Evolutionary conservation across 2,329 filamentous ascomycete genomes (phyloP).

Genomic region (Diaporthe sp.): DNA sequence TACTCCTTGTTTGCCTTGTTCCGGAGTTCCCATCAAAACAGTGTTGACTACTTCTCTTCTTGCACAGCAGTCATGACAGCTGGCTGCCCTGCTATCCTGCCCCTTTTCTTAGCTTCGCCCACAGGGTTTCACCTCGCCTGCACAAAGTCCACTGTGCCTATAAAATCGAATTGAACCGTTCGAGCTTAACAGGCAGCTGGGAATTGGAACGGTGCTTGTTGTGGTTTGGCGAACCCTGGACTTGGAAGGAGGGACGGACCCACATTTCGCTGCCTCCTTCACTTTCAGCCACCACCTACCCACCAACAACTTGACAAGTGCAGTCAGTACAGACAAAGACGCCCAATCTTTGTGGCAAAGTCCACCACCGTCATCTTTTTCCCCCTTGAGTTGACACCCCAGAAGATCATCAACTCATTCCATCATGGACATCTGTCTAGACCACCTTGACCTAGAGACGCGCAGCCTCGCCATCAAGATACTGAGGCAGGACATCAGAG

Average conservation of each 20-base stretch:
- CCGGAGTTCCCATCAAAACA: background rate
- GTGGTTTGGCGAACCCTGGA: background rate
- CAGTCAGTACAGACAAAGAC: background rate
- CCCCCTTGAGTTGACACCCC: background rate
- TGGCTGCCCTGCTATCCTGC: background rate
- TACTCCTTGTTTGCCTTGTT: background rate
- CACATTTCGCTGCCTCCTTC: background rate
- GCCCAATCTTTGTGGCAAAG: too few species aligned
- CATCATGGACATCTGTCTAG: background rate
- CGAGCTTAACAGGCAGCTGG: background rate
- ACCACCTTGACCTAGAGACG: background rate
- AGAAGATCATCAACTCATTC: background rate
- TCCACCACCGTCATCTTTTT: too few species aligned
- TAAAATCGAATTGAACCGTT: background rate
- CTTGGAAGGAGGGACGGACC: background rate
- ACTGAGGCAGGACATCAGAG: background rate
- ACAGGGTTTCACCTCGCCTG: background rate
- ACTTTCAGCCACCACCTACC: background rate
- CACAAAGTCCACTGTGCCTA: background rate
- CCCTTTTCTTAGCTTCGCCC: background rate
- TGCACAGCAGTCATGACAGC: background rate
- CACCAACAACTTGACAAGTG: background rate
- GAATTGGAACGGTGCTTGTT: background rate
- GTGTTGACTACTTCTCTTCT: background rate
- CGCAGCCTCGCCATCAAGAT: background rate